Evolutionary conservation across 2,329 filamentous ascomycete genomes (phyloP).

Genomic region (Cladophialophora bantiana): DNA sequence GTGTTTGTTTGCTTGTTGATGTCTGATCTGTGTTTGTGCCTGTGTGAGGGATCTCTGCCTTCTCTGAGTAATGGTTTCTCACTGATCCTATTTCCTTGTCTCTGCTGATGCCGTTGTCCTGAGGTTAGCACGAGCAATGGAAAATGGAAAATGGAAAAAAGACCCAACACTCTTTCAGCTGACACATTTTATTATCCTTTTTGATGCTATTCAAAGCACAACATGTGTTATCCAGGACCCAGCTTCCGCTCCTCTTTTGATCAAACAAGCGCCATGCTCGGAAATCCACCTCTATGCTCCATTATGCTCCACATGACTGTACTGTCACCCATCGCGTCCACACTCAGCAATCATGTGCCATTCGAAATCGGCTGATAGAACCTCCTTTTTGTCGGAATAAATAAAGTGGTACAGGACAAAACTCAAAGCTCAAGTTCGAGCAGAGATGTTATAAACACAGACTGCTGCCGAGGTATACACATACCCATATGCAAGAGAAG

Average conservation of each 20-base stretch:
- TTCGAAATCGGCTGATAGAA: neutral
- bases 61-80: neutral
- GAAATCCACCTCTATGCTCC: neutral
- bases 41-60: neutral
- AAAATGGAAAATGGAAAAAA: neutral
- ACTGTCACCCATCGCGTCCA: neutral
- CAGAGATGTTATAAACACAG: slow-evolving; percentile 1
- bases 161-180: neutral
- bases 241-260: neutral
- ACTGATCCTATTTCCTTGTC: neutral
- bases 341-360: neutral
- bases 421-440: neutral
- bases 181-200: neutral
- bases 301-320: slow-evolving; percentile 1
- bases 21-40: neutral
- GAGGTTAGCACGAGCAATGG: neutral
- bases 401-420: neutral
- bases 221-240: neutral
- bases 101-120: neutral
- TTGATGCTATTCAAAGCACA: slow-evolving; percentile 4
- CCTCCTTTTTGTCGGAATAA: neutral
- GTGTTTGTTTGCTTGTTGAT: neutral
- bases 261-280: slow-evolving; percentile 4
- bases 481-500: neutral
- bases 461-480: neutral